phyloP scores from a whole-genome alignment of 768 basidiomycete species.

The Rhizopogon sp. region DNA sequence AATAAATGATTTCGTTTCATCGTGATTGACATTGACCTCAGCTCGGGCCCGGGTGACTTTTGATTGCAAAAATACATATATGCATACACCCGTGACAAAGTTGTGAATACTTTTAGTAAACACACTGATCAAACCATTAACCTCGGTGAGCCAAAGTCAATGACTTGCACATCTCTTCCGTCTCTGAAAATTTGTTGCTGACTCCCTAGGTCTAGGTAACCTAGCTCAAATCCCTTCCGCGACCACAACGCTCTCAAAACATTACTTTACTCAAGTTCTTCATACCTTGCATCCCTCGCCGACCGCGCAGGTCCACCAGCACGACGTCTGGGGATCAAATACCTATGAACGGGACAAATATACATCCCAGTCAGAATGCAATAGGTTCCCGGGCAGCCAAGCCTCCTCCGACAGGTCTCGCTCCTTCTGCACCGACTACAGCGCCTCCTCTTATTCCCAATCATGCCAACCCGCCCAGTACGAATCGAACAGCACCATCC shows the following conservation, averaged over 20 bases:
- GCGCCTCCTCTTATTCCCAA: slow-evolving; percentile 53
- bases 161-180: background rate
- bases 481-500: slow-evolving; percentile 27
- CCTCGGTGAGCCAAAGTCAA: background rate
- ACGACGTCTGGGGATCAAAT: slow-evolving; percentile 18
- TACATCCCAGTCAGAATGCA: slow-evolving; percentile 20
- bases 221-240: slow-evolving; percentile 4
- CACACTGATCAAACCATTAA: background rate
- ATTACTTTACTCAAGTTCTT: slow-evolving; percentile 22
- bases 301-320: slow-evolving; percentile 15
- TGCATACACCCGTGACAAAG: background rate
- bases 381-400: slow-evolving; percentile 37
- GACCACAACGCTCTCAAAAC: slow-evolving; percentile 9
- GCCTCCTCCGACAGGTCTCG: slow-evolving; percentile 53
- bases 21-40: too few relatives aligned
- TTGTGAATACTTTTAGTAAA: background rate
- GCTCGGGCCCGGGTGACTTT: too few relatives aligned
- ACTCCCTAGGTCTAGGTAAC: background rate
- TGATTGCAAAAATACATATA: too few relatives aligned
- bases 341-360: slow-evolving; percentile 46
- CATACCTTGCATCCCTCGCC: slow-evolving; percentile 24
- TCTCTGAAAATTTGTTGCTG: background rate
- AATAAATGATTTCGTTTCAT: too few relatives aligned
- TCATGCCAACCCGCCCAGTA: slow-evolving; percentile 32
- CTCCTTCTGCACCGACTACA: slow-evolving; percentile 56